A percentile compares a stretch with the other conserved stretches of the same genome.
Conservation (phyloP, 2,329 filamentous ascomycete genomes). For the Colletotrichum shisoi region DNA sequence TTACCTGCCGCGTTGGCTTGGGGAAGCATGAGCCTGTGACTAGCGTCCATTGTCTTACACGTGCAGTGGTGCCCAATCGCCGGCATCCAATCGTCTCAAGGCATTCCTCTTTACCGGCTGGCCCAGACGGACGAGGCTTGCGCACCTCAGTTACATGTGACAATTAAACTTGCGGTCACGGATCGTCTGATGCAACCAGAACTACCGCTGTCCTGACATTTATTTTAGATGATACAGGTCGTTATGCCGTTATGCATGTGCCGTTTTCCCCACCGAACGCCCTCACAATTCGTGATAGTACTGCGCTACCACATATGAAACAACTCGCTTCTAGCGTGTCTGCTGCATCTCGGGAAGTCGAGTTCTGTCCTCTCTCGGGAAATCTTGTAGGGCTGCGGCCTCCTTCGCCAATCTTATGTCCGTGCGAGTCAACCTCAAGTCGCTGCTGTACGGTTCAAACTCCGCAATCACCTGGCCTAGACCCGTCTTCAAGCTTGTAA, state of each 20-base stretch:
- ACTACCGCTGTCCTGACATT: slow-evolving; percentile 19
- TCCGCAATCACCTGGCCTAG: slow-evolving; percentile 71
- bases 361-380: slow-evolving; percentile 35
- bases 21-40: slow-evolving; percentile 14
- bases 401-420: slow-evolving; percentile 80
- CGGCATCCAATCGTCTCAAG: slow-evolving; percentile 30
- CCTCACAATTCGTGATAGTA: slow-evolving; percentile 12
- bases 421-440: slow-evolving; percentile 72
- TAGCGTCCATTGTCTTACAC: slow-evolving; percentile 33
- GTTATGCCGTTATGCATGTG: slow-evolving; percentile 33
- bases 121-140: slow-evolving; percentile 12
- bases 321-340: slow-evolving; percentile 29
- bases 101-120: slow-evolving; percentile 17
- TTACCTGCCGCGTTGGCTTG: slow-evolving; percentile 16
- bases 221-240: slow-evolving; percentile 28
- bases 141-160: slow-evolving; percentile 32
- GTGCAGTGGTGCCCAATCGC: slow-evolving; percentile 19
- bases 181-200: slow-evolving; percentile 4
- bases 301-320: slow-evolving; percentile 8
- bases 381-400: slow-evolving; percentile 54
- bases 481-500: slow-evolving; percentile 69
- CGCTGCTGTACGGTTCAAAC: slow-evolving; percentile 77
- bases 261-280: slow-evolving; percentile 19
- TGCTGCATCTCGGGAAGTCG: slow-evolving; percentile 46
- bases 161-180: slow-evolving; percentile 16